Evolutionary conservation across 176 grass and related monocot genomes (phyloP).

Genomic region (Areca catechu): DNA sequence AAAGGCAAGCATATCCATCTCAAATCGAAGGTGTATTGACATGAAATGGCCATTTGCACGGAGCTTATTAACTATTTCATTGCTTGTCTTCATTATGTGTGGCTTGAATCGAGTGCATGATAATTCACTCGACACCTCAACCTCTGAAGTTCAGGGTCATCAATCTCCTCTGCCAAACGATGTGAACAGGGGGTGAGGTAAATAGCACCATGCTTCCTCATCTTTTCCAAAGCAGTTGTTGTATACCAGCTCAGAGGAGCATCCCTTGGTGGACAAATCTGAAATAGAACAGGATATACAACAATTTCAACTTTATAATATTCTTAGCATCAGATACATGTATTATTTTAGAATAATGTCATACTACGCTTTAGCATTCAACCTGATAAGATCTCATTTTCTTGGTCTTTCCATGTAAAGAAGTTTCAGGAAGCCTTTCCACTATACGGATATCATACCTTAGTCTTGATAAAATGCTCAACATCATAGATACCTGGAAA

Average conservation of each 20-base stretch:
- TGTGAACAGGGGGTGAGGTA: constrained; percentile 98
- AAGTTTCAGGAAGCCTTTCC: constrained; percentile 59
- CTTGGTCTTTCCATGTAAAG: constrained; percentile 79
- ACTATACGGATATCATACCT: constrained; percentile 85
- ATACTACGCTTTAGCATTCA: constrained; percentile 10
- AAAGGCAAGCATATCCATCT: constrained; percentile 99
- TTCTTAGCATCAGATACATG: too few species aligned
- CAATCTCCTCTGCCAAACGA: constrained; percentile 80
- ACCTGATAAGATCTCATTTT: constrained; percentile 80
- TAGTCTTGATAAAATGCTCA: constrained; percentile 81
- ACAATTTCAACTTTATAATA: not conserved
- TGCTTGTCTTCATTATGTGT: constrained; percentile 82
- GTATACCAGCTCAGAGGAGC: constrained; percentile 91
- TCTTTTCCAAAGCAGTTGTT: constrained; percentile 74
- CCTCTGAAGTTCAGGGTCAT: constrained; percentile 84
- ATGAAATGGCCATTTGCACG: constrained; percentile 80
- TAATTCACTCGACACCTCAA: constrained; percentile 98
- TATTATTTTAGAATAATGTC: too few species aligned
- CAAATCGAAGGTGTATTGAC: constrained; percentile 98
- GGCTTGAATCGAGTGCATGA: constrained; percentile 86
- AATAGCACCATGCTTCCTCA: constrained; percentile 85
- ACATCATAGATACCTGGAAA: constrained; percentile 99
- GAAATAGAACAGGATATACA: constrained; percentile 14
- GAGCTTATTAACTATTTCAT: constrained; percentile 82
- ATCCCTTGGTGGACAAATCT: constrained; percentile 96